Evolutionary conservation across 1,139 yeast genomes (phyloP).

Genomic region (Geotrichum aggregatum): DNA sequence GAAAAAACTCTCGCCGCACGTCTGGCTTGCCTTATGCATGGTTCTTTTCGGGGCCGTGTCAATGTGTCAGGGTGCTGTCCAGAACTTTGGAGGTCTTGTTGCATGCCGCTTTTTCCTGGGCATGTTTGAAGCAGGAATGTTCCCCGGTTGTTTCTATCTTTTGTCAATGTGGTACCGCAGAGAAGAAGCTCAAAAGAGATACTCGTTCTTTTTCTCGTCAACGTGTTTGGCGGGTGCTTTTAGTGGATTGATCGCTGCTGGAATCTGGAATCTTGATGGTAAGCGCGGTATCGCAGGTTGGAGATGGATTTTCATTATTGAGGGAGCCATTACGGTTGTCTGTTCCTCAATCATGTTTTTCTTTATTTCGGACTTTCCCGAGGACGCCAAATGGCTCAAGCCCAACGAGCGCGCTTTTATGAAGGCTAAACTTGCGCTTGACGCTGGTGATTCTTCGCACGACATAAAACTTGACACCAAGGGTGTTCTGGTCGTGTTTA

Average conservation of each 20-base stretch:
- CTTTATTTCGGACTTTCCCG: conserved; percentile 70
- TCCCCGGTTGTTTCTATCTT: conserved; percentile 69
- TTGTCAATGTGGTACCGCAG: conserved; percentile 53
- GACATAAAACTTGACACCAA: conserved; percentile 35
- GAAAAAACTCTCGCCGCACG: conserved; percentile 58
- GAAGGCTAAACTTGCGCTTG: conserved; percentile 45
- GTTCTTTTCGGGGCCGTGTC: conserved; percentile 59
- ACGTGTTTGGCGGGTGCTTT: conserved; percentile 77
- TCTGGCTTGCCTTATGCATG: conserved; percentile 57
- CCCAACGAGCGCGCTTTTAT: conserved; percentile 43
- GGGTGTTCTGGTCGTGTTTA: conserved; percentile 37
- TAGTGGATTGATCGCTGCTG: conserved; percentile 71
- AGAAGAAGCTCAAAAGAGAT: conserved; percentile 63
- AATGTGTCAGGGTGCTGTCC: conserved; percentile 62
- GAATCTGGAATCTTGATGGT: conserved; percentile 51
- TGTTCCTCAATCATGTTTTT: conserved; percentile 60
- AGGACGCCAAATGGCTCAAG: conserved; percentile 50
- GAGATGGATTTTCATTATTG: conserved; percentile 73
- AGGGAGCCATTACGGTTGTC: conserved; percentile 65
- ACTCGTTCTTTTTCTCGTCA: conserved; percentile 63
- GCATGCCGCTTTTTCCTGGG: conserved; percentile 64
- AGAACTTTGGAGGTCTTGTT: conserved; percentile 54
- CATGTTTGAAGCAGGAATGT: conserved; percentile 62
- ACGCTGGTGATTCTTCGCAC: conserved; percentile 42
- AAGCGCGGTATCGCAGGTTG: conserved; percentile 52